Percentiles rank a stretch among this genome's conserved stretches.
phyloP scores from a whole-genome alignment of 495 filamentous ascomycete genomes.

The Talaromyces trachyspermus region DNA sequence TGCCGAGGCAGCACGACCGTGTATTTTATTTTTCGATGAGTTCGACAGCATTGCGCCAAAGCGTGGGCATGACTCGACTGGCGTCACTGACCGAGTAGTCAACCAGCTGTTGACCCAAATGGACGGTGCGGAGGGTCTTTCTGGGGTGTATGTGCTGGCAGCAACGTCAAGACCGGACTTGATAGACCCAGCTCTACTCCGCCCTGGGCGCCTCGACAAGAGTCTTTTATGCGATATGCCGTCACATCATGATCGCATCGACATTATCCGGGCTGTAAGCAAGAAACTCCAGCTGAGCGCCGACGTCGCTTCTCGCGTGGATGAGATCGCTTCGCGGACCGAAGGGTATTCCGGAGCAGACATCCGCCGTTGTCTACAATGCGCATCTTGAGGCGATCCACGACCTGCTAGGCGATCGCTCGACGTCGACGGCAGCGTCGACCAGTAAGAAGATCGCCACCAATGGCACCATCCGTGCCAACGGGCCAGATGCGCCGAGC shows the following conservation, averaged over 20 bases:
- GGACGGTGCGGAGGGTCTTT: conserved; percentile 94
- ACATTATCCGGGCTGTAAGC: conserved; percentile 78
- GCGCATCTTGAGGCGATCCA: conserved; percentile 96
- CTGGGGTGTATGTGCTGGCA: conserved; percentile 91
- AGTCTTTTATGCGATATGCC: conserved; percentile 85
- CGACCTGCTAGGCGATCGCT: conserved; percentile 67
- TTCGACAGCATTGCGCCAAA: conserved; percentile 97
- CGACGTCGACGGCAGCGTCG: conserved; percentile 25
- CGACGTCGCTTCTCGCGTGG: conserved; percentile 43
- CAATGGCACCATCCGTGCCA: conserved; percentile 20
- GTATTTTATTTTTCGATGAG: conserved; percentile 95
- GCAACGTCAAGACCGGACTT: conserved; percentile 87
- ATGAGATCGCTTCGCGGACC: conserved; percentile 66
- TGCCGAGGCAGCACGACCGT: conserved; percentile 80
- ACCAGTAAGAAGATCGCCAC: conserved; percentile 23
- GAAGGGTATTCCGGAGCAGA: conserved; percentile 95
- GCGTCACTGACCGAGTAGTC: conserved; percentile 96
- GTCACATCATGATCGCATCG: conserved; percentile 63
- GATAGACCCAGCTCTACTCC: conserved; percentile 85
- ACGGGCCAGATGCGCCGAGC: conserved; percentile 29
- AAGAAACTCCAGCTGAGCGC: conserved; percentile 65
- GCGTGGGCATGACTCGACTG: conserved; percentile 91
- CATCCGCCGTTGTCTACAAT: conserved; percentile 89
- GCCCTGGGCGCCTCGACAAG: conserved; percentile 89
- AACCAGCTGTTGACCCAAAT: conserved; percentile 98